Percentiles rank a stretch among this genome's conserved stretches.
phyloP scores from a whole-genome alignment of 192 early-diverging fungal species.

The Coemansia sp. region DNA sequence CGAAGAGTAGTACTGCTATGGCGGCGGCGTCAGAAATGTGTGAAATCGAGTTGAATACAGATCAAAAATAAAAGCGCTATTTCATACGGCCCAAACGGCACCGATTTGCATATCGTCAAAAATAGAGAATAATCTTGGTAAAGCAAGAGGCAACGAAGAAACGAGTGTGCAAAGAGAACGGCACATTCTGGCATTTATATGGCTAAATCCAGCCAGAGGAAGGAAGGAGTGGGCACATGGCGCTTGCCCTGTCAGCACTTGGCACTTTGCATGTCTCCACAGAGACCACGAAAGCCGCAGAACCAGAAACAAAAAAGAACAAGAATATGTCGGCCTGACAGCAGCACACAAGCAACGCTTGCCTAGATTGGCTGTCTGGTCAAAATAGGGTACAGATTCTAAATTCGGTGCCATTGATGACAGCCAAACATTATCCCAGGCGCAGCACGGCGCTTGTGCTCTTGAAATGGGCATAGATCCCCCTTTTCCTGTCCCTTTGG shows the following conservation, averaged over 20 bases:
- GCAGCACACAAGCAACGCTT: background rate
- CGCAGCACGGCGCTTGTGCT: slow-evolving; percentile 5
- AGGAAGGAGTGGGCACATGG: slow-evolving; percentile 13
- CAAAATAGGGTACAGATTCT: slow-evolving; percentile 17
- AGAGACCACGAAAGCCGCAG: background rate
- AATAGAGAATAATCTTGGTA: slow-evolving; percentile 4
- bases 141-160: background rate
- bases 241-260: background rate
- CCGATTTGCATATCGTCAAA: slow-evolving; percentile 18
- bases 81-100: background rate
- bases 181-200: slow-evolving; percentile 6
- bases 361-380: background rate
- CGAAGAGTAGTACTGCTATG: background rate
- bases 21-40: slow-evolving; percentile 2
- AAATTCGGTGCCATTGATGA: slow-evolving; percentile 10
- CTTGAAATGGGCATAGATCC: background rate
- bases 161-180: background rate
- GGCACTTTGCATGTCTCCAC: background rate
- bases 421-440: background rate
- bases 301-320: slow-evolving; percentile 2
- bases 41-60: background rate
- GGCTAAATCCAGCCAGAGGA: slow-evolving; percentile 1
- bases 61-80: slow-evolving; percentile 4
- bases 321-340: background rate
- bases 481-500: slow-evolving; percentile 4